Evolutionary conservation across 192 early-diverging fungal genomes (phyloP).

Genomic region (Obelidium mucronatum): DNA sequence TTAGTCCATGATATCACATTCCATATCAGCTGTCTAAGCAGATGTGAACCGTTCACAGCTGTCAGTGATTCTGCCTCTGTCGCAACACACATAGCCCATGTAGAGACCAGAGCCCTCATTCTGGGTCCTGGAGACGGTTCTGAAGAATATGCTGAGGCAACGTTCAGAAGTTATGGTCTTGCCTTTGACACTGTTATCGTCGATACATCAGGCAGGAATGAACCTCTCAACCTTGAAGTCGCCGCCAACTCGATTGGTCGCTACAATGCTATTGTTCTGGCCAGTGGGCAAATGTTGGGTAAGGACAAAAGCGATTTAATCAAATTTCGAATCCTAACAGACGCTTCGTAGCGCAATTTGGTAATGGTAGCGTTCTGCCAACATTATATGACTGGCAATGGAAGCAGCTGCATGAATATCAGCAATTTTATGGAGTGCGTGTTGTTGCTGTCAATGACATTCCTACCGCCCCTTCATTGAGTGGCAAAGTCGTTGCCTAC

Average conservation of each 20-base stretch:
- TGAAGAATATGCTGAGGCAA: not conserved
- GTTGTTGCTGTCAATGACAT: constrained; percentile 1
- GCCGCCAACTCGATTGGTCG: not conserved
- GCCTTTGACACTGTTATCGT: not conserved
- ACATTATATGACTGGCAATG: not conserved
- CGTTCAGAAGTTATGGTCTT: not conserved
- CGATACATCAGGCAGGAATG: not conserved
- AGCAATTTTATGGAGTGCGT: constrained; percentile 6
- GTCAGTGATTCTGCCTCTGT: too few species aligned
- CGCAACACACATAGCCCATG: not conserved
- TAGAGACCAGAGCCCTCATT: not conserved
- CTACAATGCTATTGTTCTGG: constrained; percentile 6
- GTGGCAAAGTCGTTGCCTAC: not conserved
- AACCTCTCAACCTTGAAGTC: not conserved
- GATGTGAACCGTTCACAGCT: too few species aligned
- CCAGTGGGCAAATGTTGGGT: constrained; percentile 1
- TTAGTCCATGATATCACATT: too few species aligned
- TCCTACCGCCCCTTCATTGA: not conserved
- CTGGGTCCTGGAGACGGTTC: not conserved
- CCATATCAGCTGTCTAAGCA: too few species aligned
- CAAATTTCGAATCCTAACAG: not conserved
- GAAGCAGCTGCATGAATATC: constrained; percentile 14
- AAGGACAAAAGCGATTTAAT: not conserved
- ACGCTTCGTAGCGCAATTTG: not conserved
- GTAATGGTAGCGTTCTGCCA: not conserved